These are phyloP conservation scores for Pleurotus pulmonarius DNA, from an alignment of 768 basidiomycete species.

Conservation along the genomic window DNA sequence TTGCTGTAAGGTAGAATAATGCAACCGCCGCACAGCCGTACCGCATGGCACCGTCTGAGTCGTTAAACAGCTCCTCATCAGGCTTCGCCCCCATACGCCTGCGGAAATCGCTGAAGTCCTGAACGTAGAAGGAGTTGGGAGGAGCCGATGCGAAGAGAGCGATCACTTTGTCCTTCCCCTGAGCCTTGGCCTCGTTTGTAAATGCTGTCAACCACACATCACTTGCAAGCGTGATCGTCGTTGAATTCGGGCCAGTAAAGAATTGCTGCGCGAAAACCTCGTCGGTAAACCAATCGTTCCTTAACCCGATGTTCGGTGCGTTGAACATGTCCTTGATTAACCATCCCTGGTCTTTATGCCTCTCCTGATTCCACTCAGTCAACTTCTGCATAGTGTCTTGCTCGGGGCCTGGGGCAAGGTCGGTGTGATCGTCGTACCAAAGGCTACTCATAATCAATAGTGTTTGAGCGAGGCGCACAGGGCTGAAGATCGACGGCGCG, in stretches of 20 bases:
- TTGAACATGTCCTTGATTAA: constrained; percentile 17
- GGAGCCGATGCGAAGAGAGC: constrained; percentile 10
- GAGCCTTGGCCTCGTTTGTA: constrained; percentile 10
- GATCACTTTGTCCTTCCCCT: constrained; percentile 11
- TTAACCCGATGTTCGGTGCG: constrained; percentile 22
- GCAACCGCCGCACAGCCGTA: constrained; percentile 24
- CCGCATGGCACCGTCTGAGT: constrained; percentile 11
- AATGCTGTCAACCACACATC: constrained; percentile 17
- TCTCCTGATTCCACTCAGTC: constrained; percentile 12
- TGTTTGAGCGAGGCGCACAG: constrained; percentile 12
- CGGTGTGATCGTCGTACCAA: not conserved
- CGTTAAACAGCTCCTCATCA: constrained; percentile 8
- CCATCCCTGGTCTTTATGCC: constrained; percentile 7
- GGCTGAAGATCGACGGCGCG: constrained; percentile 15
- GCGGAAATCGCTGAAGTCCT: constrained; percentile 24
- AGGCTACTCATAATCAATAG: constrained; percentile 6
- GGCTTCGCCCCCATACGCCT: constrained; percentile 13
- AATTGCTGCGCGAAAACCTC: constrained; percentile 26
- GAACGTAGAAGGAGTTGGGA: constrained; percentile 15
- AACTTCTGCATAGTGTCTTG: constrained; percentile 15
- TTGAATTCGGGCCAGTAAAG: constrained; percentile 25
- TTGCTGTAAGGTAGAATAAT: constrained; percentile 21
- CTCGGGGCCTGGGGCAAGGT: constrained; percentile 5
- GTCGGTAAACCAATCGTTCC: constrained; percentile 27
- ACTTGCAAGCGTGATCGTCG: constrained; percentile 19